Evolutionary conservation across 1,284 basidiomycete genomes (phyloP), one percentile per base, ranked within the genome.

Genomic region (Cryptococcus amylolentus): DNA sequence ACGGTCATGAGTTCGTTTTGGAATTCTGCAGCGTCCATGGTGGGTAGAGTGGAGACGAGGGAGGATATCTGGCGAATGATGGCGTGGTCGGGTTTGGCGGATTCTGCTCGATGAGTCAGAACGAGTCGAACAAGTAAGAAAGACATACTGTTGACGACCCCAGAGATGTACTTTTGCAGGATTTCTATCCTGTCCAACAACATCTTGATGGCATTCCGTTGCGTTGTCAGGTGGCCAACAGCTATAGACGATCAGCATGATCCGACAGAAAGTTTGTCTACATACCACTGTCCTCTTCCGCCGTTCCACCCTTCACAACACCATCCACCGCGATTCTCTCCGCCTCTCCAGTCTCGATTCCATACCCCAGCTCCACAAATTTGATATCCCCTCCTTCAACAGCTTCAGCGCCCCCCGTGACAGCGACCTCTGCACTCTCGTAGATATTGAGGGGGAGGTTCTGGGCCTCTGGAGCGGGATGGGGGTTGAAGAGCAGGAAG

Each of bases 301-400:
- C 72, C 60, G 57, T 54, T 23, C 62, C 88, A n/a, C 91, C 91
- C 71, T 87, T 87, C 13, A 91, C 88, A 1, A 91, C 91, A 82
- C 91, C 93, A 76, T 98, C 94, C 0, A 98, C 95, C 1, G 96
- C 96, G 61, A 98, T 97, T 31, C 96, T 85, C 73, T 98, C 95
- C 6, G 96, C 95, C 78, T 98, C 96, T 28, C 95, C 95, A 0
- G 94, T 97, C 76, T 97, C 92, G n/a, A 98, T 87, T 54, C 67
- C 71, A 55, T 71, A 73, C 82, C 86, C 78, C 84, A 98, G 63
- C 55, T 68, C 88, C 35, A 93, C 85, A 70, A 90, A 95, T 9
- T 67, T 67, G 10, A 35, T 35, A 35, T 35, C 31, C 58, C 87
- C 83, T 65, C 85, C 82, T 54, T 92, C 87, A 69, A 91, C 88